Evolutionary conservation across 1,139 yeast genomes (phyloP), one percentile per base, ranked within the genome.

Genomic region (Pichia norvegensis): DNA sequence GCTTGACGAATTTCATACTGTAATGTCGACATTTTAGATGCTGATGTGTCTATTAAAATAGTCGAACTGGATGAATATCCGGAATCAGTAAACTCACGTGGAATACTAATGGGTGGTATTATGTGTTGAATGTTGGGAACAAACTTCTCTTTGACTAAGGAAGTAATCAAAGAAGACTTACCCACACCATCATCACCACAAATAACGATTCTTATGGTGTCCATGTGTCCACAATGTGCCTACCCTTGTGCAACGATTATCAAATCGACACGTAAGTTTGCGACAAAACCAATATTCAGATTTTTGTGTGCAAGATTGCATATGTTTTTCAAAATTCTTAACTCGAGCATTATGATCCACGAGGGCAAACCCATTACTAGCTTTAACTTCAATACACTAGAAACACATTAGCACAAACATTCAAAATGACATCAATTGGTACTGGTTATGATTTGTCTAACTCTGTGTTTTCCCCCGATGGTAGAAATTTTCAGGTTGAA

Each of bases 141-240:
- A 59, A 79, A 86, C 31, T 79, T 74, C 55, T 85, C 96, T 63
- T 87, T 90, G 36, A 87, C 81, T 23, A 92, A 69, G 0, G 95
- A 73, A 0, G 94, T 81, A 33, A 92, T 78, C 38, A 92, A 66
- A 25, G 90, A 71, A 10, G 83, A 81, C 61, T 86, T 86, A 1
- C 96, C 95, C 13, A 86, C 95, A 8, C 82, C 85, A 52, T 87
- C 95, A 64, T 92, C 98, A n/a, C 98, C 98, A 63, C 97, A 88
- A 0, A 92, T 83, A 2, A 87, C 95, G 1, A 92, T 81, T 49
- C 94, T 62, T 36, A 85, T 73, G 2, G 79, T 72, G 42, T 75
- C 46, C 51, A 48, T 48, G n/a, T 16, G 17, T 31, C 35, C 35
- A 31, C 29, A 27, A 27, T 27, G 29, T 27, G 14, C 29, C 29